Evolutionary conservation across 495 filamentous ascomycete genomes (phyloP), one percentile per base, ranked within the genome.

Genomic region (Neurospora sp.): DNA sequence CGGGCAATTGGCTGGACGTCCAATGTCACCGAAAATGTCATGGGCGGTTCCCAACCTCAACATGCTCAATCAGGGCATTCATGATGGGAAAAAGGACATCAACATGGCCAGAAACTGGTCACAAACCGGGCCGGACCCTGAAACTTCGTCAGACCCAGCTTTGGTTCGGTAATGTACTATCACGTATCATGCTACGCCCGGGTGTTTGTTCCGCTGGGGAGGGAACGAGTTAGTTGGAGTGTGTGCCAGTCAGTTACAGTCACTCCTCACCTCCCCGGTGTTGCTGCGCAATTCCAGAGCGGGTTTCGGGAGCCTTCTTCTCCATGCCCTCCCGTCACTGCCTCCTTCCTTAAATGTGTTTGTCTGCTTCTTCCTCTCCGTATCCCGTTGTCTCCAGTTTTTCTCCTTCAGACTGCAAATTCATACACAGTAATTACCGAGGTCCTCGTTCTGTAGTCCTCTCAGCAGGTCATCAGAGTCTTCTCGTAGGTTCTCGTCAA

Each of bases 101-200:
- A 73, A 78, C 74, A 74, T 38, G 39, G 39, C 75, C 76, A 59
- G 48, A 59, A 31, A 62, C 54, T 37, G 54, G 54, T 37, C 54
- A 35, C 27, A 35, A 76, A 73, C 75, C 71, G 75, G 70, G 71
- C 72, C 73, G 77, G 82, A 79, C 82, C 81, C 78, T 82, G 82
- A 82, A 83, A 82, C 80, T 74, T 72, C 62, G 72, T 75, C 72
- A 74, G 71, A 75, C 20, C 73, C 72, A 54, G 18, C 72, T 48
- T 72, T 73, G 73, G 71, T 62, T 62, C 12, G 54, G 54, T 35
- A 62, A 62, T 35, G 27, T 35, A 35, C 54, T 35, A 35, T 62
- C 54, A 62, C 54, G 27, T 62, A 62, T 62, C 54, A 62, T 66
- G 27, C 54, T 66, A 66, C 27, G 54, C 54, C 27, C 54, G 27